These are phyloP conservation scores for Diospyros kaki DNA, from an alignment of 148 eudicot genomes.

Conservation along the genomic window DNA sequence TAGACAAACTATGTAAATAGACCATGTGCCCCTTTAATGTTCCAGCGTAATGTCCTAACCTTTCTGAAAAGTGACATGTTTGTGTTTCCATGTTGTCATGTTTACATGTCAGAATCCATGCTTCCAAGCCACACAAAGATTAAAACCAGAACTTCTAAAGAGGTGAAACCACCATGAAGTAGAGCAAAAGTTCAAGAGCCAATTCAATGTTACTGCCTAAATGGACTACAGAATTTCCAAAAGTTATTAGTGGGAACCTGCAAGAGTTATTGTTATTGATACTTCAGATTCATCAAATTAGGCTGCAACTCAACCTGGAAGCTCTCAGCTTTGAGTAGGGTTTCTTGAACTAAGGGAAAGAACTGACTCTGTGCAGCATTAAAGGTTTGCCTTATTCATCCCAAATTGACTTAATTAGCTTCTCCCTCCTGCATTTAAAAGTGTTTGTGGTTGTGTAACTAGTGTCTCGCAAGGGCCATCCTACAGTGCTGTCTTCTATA, in stretches of 20 bases:
- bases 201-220: neutral
- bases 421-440: too few species aligned
- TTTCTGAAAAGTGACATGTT: too few species aligned
- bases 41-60: too few species aligned
- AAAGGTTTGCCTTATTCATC: neutral
- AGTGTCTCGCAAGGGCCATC: neutral
- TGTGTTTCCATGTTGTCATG: too few species aligned
- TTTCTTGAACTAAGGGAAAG: neutral
- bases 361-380: neutral
- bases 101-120: too few species aligned
- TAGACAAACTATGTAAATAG: too few species aligned
- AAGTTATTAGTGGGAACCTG: too few species aligned
- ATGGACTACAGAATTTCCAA: neutral
- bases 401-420: too few species aligned
- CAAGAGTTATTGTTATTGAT: neutral
- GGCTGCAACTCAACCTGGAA: neutral
- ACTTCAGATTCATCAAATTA: neutral
- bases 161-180: neutral
- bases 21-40: too few species aligned
- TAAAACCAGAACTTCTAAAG: neutral
- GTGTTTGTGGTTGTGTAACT: too few species aligned
- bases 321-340: neutral
- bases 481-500: neutral
- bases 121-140: neutral
- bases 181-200: neutral